Evolutionary conservation across 768 basidiomycete species (phyloP).

Genomic region (Exsudoporus frostii): DNA sequence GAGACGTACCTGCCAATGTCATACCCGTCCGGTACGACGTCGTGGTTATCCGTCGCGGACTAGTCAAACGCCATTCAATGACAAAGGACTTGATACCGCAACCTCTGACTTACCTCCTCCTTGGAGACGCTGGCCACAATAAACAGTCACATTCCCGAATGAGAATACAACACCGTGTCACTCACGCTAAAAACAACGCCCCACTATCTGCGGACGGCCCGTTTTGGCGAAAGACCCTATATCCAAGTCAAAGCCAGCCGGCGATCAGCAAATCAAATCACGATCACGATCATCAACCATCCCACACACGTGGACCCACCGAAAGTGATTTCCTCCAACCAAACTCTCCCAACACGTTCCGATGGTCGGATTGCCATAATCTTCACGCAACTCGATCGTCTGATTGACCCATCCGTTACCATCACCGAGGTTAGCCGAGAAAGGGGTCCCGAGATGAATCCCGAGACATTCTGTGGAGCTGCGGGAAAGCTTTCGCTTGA

Average conservation of each 20-base stretch:
- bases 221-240: constrained; percentile 54
- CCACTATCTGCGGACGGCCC: constrained; percentile 47
- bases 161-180: neutral
- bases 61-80: constrained; percentile 1
- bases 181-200: constrained; percentile 59
- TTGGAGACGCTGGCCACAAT: constrained; percentile 39
- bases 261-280: neutral
- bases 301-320: constrained; percentile 25
- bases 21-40: constrained; percentile 47
- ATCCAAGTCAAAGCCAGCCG: neutral
- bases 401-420: constrained; percentile 44
- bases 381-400: constrained; percentile 43
- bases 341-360: constrained; percentile 49
- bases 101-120: constrained; percentile 36
- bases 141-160: neutral
- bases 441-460: constrained; percentile 36
- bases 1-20: constrained; percentile 41
- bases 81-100: neutral
- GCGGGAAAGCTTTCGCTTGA: constrained; percentile 11
- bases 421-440: constrained; percentile 45
- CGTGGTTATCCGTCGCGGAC: constrained; percentile 36
- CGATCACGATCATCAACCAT: neutral
- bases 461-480: constrained; percentile 39
- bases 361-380: constrained; percentile 32
- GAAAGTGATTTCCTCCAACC: constrained; percentile 48